Percentiles rank a stretch among this genome's conserved stretches.
Evolutionary conservation across 306 rosid species (phyloP).

Genomic region (Cucurbita argyrosperma): DNA sequence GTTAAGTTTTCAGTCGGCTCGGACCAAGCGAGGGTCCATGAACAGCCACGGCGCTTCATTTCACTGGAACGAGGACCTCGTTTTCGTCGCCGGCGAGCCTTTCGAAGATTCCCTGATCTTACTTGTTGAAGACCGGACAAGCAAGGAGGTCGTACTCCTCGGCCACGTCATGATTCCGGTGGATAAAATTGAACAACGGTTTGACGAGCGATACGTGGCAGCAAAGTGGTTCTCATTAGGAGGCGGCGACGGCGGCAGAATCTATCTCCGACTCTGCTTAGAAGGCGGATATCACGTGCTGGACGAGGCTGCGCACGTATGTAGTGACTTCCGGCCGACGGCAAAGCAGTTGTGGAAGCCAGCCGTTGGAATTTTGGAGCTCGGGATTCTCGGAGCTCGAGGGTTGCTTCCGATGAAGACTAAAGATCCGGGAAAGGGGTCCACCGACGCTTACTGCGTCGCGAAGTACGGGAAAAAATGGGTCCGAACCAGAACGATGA

Average conservation of each 20-base stretch:
- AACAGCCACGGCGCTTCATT: constrained; percentile 62
- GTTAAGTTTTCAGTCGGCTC: constrained; percentile 50
- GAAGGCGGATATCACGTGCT: constrained; percentile 98
- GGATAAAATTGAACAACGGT: constrained; percentile 56
- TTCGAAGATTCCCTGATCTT: constrained; percentile 62
- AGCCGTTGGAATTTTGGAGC: constrained; percentile 65
- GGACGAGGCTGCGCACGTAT: constrained; percentile 94
- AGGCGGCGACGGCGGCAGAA: constrained; percentile 30
- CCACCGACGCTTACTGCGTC: constrained; percentile 48
- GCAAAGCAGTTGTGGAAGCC: constrained; percentile 91
- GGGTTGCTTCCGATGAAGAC: constrained; percentile 56
- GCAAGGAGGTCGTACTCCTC: constrained; percentile 33
- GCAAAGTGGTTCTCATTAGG: constrained; percentile 62
- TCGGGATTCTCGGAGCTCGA: constrained; percentile 84
- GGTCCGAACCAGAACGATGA: constrained; percentile 46
- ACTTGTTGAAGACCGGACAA: constrained; percentile 63
- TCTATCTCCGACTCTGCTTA: constrained; percentile 60
- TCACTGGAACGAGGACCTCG: constrained; percentile 79
- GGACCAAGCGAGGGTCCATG: constrained; percentile 73
- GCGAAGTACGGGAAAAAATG: constrained; percentile 52
- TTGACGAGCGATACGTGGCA: constrained; percentile 76
- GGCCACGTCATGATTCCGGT: constrained; percentile 59
- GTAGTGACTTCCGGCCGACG: constrained; percentile 88
- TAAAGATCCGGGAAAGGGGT: constrained; percentile 25
- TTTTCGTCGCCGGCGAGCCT: constrained; percentile 84